Base-by-base conservation (phyloP, 2,329 filamentous ascomycete genomes). In the Penicillium sp. region DNA sequence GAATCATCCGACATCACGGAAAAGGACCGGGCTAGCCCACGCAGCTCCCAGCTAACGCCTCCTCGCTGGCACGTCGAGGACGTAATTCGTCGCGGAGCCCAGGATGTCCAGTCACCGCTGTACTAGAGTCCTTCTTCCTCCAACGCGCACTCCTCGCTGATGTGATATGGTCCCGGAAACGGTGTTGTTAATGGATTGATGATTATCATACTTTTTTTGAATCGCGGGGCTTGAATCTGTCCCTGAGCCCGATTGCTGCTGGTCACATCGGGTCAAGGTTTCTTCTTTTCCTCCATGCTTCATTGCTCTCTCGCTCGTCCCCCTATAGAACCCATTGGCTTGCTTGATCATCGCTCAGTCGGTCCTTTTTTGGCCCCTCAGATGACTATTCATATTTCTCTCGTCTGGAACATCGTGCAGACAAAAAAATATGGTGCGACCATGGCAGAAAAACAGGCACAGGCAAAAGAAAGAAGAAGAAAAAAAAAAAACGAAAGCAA, bases 41-140 rank as follows among this genome's bases (percentile, higher is more conserved):
- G 76, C 56, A 66, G 68, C 40, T 75, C 78, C 47, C 77, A 76
- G 63, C 60, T 81, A 44, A 75, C 69, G 36, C 81, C 88, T 46
- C 90, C 90, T 9, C 77, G 90, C 57, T 96, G 90, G 90, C 78
- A 77, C 53, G 69, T 90, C 13, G 80, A 88, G 55, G 85, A 88
- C 55, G 82, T 93, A 46, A 76, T 95, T 55, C 81, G 80, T 57
- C 76, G 79, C 45, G 87, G 87, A 53, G 86, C 85, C 24, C 79
- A 85, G 59, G 88, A 94, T 68, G 80, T 85, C 60, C 89, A 93
- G 73, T 62, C 78, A 46, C 81, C 83, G 43, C 73, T 94, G 64
- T 78, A 82, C 68, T 90, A 81, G 57, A 39, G 45, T 9, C 27
- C 29, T 35, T 32, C 4, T 25, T 35, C 27, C 12, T 32, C 25